Evolutionary conservation across 768 basidiomycete species (phyloP).

Genomic region (Trametes punicea): DNA sequence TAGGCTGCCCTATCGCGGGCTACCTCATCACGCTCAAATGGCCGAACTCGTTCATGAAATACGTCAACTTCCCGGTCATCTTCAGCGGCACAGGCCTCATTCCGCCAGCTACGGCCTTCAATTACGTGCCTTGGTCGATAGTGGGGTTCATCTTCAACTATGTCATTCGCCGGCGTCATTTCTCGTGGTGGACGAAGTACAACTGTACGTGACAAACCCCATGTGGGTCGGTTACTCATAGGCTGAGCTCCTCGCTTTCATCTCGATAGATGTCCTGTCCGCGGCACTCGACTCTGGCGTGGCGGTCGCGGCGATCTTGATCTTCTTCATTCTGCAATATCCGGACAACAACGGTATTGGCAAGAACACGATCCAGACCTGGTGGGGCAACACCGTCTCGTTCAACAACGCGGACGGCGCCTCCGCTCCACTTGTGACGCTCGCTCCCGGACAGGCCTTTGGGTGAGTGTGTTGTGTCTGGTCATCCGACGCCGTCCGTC

Average conservation of each 20-base stretch:
- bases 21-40: conserved; percentile 51
- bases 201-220: conserved; percentile 28
- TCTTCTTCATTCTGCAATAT: conserved; percentile 35
- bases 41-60: conserved; percentile 51
- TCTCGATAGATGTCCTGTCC: conserved; percentile 61
- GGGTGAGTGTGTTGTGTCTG: conserved; percentile 23
- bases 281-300: conserved; percentile 72
- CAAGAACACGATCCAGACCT: conserved; percentile 30
- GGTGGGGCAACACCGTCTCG: conserved; percentile 39
- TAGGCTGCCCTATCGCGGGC: conserved; percentile 35
- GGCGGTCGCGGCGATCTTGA: conserved; percentile 26
- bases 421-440: conserved; percentile 23
- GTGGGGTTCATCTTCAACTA: conserved; percentile 38
- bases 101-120: conserved; percentile 41
- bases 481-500: neutral
- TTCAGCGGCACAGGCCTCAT: conserved; percentile 39
- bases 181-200: conserved; percentile 40
- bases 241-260: neutral
- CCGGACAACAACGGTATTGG: conserved; percentile 34
- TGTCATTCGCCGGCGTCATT: conserved; percentile 36
- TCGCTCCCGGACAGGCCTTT: conserved; percentile 26
- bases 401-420: conserved; percentile 32
- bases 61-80: conserved; percentile 40
- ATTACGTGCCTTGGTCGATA: conserved; percentile 38
- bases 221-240: neutral